Conservation (phyloP, 805 yeast genomes). For the Ogataea corticis region DNA sequence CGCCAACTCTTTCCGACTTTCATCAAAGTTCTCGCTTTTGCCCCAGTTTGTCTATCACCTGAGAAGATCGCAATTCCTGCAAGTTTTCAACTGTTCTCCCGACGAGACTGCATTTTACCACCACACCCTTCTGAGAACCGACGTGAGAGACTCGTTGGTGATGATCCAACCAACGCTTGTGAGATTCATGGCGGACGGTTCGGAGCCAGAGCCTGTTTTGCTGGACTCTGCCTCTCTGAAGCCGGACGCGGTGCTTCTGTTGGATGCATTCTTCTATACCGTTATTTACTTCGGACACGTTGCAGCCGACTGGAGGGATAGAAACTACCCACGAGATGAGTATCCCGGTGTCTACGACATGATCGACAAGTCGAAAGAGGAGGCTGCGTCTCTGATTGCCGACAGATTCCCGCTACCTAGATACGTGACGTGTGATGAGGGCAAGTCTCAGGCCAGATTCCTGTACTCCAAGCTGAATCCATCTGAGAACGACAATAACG, state of each 20-base stretch:
- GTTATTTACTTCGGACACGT: constrained; percentile 94
- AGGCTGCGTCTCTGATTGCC: constrained; percentile 86
- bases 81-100: constrained; percentile 96
- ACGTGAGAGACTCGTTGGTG: constrained; percentile 85
- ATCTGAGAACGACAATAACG: constrained; percentile 62
- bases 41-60: constrained; percentile 96
- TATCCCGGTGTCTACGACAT: constrained; percentile 85
- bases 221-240: constrained; percentile 90
- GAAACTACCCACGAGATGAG: constrained; percentile 90
- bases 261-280: constrained; percentile 96
- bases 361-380: constrained; percentile 85
- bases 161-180: constrained; percentile 98
- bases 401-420: constrained; percentile 98
- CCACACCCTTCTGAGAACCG: constrained; percentile 88
- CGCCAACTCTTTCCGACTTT: constrained; percentile 75
- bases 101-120: constrained; percentile 98
- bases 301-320: constrained; percentile 94
- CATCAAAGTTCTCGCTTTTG: constrained; percentile 80
- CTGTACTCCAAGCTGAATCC: constrained; percentile 94
- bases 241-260: constrained; percentile 80
- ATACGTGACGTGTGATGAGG: constrained; percentile 95
- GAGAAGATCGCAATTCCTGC: constrained; percentile 94
- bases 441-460: constrained; percentile 98
- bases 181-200: constrained; percentile 73
- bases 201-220: constrained; percentile 87